Base-by-base conservation (phyloP, 2,329 filamentous ascomycete genomes). In the Celoporthe dispersa region DNA sequence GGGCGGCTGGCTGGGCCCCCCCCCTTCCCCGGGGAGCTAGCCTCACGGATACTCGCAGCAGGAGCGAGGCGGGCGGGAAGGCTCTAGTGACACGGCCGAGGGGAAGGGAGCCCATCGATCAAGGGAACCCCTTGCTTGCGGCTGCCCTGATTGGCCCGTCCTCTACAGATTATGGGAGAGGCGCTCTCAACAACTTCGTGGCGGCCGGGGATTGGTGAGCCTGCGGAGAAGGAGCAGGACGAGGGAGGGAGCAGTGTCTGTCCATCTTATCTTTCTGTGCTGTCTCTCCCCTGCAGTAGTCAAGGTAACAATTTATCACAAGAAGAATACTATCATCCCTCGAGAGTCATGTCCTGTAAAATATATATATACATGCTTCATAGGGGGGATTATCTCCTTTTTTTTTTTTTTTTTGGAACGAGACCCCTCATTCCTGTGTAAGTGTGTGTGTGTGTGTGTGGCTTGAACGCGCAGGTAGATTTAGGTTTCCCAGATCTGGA, bases 41-140 rank as follows among this genome's bases (percentile, higher is more conserved):
- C 59, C 64, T 39, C 37, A 48, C 37, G 48, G 48, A 31, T 31
- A 37, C 53, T 37, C 48, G 35, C 57, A 66, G 69, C 44, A n/a
- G 44, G 63, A n/a, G 55, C 37, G 57, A 68, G n/a, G 37, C 35
- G 51, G 64, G 66, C 57, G 57, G 61, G 25, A 16, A 31, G n/a
- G 22, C 16, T 16, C 19, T 37, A 37, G 57, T 60, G 33, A 60
- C 57, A 37, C 57, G 31, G 57, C 39, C 31, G 37, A 35, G 31
- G n/a, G 51, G 61, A 55, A 2, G n/a, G 44, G 19, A 48, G 44
- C 44, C n/a, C 41, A 39, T 51, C 25, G 63, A 63, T 44, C 35
- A 28, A 41, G 64, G 39, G 60, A 59, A 64, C 64, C 41, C 68
- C 64, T 48, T 65, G 55, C 59, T 41, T 44, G 68, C 35, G 57